Base-by-base conservation (phyloP, 345 rosid genomes). In the Salix koriyanagi region DNA sequence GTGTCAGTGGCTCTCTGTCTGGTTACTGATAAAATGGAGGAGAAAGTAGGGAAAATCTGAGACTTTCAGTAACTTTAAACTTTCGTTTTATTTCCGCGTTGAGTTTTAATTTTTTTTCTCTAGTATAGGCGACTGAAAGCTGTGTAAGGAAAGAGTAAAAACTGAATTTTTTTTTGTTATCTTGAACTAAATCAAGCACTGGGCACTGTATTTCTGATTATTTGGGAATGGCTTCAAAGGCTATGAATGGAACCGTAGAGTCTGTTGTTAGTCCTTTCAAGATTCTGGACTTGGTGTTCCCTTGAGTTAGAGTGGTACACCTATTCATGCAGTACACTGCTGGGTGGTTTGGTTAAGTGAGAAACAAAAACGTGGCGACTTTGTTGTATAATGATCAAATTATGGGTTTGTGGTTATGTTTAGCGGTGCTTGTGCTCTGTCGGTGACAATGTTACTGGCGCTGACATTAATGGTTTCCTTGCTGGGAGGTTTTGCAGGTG, bases 21-120 rank as follows among this genome's bases (percentile, higher is more conserved):
- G 70, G 60, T 50, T 79, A 67, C 56, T 69, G 72, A 28, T 71
- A 69, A 72, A 66, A 14, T 68, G 67, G 65, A 56, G 78, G 67
- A 70, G 60, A 30, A 13, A 36, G 13, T 12, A 42, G 28, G 66
- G 60, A 28, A 71, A 67, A 18, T 54, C 37, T 28, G 68, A 37
- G 62, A 19, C 28, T 66, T 75, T 34, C 7, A 28, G 44, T 62
- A 11, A 28, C 28, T 42, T 68, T 71, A 61, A 34, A 26, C 54
- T 66, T 30, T 66, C 16, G 8, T 32, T 66, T 30, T 28, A 34
- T 66, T 36, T 2, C 21, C 2, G 42, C 46, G 12, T 67, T 19
- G 70, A 36, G 48, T n/a, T 39, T 13, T 37, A 42, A 56, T 23
- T n/a, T n/a, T 10, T n/a, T 54, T 2, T 2, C 21, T 6, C 7